Base-by-base conservation (phyloP, 139 green algal genomes). In the Astrephomene gubernaculifera region DNA sequence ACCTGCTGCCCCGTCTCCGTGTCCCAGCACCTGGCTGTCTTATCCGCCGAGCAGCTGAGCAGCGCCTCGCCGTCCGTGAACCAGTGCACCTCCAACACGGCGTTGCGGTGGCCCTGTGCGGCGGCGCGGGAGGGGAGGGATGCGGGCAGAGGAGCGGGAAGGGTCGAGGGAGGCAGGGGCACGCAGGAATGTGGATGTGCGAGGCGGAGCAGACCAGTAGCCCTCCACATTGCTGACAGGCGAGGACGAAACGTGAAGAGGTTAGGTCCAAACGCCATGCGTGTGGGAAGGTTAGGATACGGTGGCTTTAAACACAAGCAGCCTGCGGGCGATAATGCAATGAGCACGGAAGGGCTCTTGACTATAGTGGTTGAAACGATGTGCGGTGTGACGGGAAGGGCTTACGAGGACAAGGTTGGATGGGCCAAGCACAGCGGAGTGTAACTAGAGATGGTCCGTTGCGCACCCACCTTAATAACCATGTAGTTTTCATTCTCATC, bases 401-500 rank as follows among this genome's bases (percentile, higher is more conserved):
- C n/a, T n/a, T n/a, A n/a, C n/a, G n/a, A n/a, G n/a, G n/a, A n/a
- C n/a, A n/a, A n/a, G n/a, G n/a, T n/a, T n/a, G n/a, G n/a, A n/a
- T n/a, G n/a, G n/a, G n/a, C n/a, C n/a, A n/a, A n/a, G n/a, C n/a
- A n/a, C n/a, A n/a, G n/a, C n/a, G n/a, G n/a, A n/a, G n/a, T n/a
- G n/a, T n/a, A n/a, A n/a, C n/a, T n/a, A n/a, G n/a, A n/a, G n/a
- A n/a, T n/a, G n/a, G n/a, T 53, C 19, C 57, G 6, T 9, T 33
- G 57, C 57, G 35, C 4, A 12, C 80, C 0, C 63, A 91, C 91
- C 90, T 86, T 92, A 89, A 99, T 73, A 44, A 98, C 87, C 90
- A 95, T 94, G 87, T 93, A 99, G 88, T 99, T 99, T 29, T 97
- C 90, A 87, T 96, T 99, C 19, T 97, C 96, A 45, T 94, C 95